Percentiles rank a stretch among this genome's conserved stretches.
phyloP scores from a whole-genome alignment of 169 alveolate species.

The Babesia bigemina region DNA sequence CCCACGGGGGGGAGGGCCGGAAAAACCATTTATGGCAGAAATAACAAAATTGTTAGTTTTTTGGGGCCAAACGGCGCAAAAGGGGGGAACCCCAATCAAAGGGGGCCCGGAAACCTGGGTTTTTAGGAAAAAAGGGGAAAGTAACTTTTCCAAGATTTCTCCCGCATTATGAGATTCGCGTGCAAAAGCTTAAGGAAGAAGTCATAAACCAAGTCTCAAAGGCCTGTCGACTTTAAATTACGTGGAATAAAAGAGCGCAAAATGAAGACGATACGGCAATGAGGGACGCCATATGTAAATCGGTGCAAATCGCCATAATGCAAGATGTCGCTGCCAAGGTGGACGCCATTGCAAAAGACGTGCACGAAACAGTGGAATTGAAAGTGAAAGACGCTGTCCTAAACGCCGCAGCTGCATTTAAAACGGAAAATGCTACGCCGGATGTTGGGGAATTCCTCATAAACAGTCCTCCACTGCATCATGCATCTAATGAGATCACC shows the following conservation, averaged over 20 bases:
- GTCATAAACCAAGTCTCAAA: constrained; percentile 27
- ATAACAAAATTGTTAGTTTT: too few relatives aligned
- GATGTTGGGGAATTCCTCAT: background rate
- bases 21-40: too few relatives aligned
- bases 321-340: background rate
- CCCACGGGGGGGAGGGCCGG: too few relatives aligned
- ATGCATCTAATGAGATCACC: background rate
- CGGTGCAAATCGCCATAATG: background rate
- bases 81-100: too few relatives aligned
- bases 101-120: constrained; percentile 2
- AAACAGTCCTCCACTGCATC: background rate
- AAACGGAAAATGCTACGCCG: background rate
- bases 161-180: constrained; percentile 15
- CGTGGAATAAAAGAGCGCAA: constrained; percentile 21
- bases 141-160: constrained; percentile 31
- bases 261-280: background rate
- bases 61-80: too few relatives aligned
- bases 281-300: background rate
- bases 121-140: constrained; percentile 18
- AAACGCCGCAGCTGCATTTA: background rate
- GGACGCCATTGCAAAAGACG: background rate
- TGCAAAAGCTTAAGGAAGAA: constrained; percentile 8
- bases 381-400: background rate
- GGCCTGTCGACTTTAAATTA: constrained; percentile 15
- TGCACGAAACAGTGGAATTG: background rate